A percentile compares a stretch with the other conserved stretches of the same genome.
Conservation (phyloP, 441 rosid species). For the Mallotus repandus region DNA sequence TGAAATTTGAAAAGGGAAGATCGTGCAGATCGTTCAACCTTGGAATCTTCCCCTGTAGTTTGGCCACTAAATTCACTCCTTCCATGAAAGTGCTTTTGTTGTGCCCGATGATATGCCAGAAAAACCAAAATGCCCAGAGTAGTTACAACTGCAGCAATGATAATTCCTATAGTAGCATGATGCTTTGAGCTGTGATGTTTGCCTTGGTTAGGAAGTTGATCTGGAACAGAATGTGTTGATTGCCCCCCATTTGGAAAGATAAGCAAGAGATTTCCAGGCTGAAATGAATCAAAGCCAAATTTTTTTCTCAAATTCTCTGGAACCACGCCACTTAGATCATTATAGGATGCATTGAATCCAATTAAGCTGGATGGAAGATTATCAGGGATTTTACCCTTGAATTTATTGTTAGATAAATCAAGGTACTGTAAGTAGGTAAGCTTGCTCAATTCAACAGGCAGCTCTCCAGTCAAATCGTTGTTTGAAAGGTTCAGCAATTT, state of each 20-base stretch:
- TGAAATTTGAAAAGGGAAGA: constrained; percentile 70
- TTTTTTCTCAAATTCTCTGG: constrained; percentile 52
- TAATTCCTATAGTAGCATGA: constrained; percentile 60
- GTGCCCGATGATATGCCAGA: constrained; percentile 70
- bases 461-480: constrained; percentile 61
- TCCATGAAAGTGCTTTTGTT: constrained; percentile 61
- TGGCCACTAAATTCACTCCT: constrained; percentile 51
- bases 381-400: constrained; percentile 65
- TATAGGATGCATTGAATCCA: constrained; percentile 72
- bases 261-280: constrained; percentile 63
- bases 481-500: constrained; percentile 62
- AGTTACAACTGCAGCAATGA: constrained; percentile 71
- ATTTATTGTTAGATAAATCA: constrained; percentile 77
- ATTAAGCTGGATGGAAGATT: constrained; percentile 55
- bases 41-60: constrained; percentile 48
- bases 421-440: constrained; percentile 65
- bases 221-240: constrained; percentile 25
- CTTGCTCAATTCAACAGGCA: constrained; percentile 74
- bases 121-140: constrained; percentile 65
- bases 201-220: constrained; percentile 13
- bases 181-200: constrained; percentile 44
- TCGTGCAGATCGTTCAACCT: constrained; percentile 55
- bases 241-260: constrained; percentile 32
- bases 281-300: constrained; percentile 59
- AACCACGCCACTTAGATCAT: constrained; percentile 67